Evolutionary conservation across 1,284 basidiomycete genomes (phyloP), one percentile per base, ranked within the genome.

Genomic region (Cutaneotrichosporon cavernicola): DNA sequence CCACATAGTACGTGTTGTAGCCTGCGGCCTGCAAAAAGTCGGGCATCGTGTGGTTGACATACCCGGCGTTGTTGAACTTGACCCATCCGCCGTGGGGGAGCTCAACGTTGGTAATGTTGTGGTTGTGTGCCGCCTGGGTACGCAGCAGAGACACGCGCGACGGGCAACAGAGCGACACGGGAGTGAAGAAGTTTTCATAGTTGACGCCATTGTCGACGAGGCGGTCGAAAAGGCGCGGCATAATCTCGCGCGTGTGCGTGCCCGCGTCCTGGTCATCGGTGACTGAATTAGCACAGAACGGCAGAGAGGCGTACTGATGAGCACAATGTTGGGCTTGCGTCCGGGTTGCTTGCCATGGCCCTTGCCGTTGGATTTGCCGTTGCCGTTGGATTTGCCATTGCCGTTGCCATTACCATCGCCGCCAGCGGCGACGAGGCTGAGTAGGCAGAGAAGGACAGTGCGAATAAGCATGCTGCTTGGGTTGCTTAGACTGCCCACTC

Each of bases 1-100:
- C 76, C 0, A 66, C 66, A 65, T 77, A 78, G 60, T 68, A 73
- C 0, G 75, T 77, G 53, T 62, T 63, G 65, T 76, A 78, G 1
- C 75, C 74, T 0, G 69, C 72, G 0, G 62, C 49, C 63, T 76
- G 73, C 0, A 78, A 63, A 52, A 71, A 75, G 60, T 70, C 69
- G 22, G 73, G 73, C 1, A 78, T 65, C 36, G 72, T 73, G 49
- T 73, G 65, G 9, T 56, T 58, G 32, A 71, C 72, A 52, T 74
- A 75, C 2, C 73, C 71, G 47, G 72, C 67, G 55, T 72, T 61
- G 69, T 71, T 74, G 62, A 75, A 76, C 9, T 72, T 61, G 2
- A 65, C 63, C 72, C 73, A 76, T 2, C 75, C 75, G 10, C 75
- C 75, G 56, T 63, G 73, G 0, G 75, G 75, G 11, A 58, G 57